Percentiles rank a stretch among this genome's conserved stretches.
phyloP scores from a whole-genome alignment of 805 yeast genomes.

The Pichia scutulata region DNA sequence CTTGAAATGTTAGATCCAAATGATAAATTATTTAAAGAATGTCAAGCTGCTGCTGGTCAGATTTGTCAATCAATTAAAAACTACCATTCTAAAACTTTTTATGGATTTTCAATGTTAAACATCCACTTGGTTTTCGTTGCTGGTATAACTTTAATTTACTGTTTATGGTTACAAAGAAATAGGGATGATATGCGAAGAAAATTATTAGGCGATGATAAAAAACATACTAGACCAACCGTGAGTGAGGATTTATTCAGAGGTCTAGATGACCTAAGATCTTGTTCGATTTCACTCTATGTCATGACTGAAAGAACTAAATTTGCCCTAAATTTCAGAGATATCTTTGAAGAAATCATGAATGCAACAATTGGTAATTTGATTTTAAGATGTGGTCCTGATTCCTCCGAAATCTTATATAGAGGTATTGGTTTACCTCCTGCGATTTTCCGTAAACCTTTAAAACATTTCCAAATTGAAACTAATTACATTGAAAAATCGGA shows the following conservation, averaged over 20 bases:
- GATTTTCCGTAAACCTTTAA: slow-evolving; percentile 37
- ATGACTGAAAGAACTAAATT: slow-evolving; percentile 60
- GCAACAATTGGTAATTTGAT: slow-evolving; percentile 58
- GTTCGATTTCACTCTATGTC: slow-evolving; percentile 55
- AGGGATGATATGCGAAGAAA: slow-evolving; percentile 49
- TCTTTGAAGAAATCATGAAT: slow-evolving; percentile 58
- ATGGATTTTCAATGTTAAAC: slow-evolving; percentile 59
- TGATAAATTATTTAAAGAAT: slow-evolving; percentile 52
- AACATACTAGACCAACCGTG: slow-evolving; percentile 52
- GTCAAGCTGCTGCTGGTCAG: slow-evolving; percentile 68
- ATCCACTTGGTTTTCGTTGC: slow-evolving; percentile 63
- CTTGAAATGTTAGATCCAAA: slow-evolving; percentile 54
- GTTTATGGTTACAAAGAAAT: slow-evolving; percentile 60
- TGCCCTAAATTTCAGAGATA: slow-evolving; percentile 55
- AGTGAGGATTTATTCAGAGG: slow-evolving; percentile 47
- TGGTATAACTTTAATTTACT: slow-evolving; percentile 59
- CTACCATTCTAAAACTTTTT: slow-evolving; percentile 53
- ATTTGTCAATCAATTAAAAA: slow-evolving; percentile 57
- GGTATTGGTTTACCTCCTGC: slow-evolving; percentile 53
- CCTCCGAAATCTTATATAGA: slow-evolving; percentile 45
- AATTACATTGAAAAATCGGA: slow-evolving; percentile 27
- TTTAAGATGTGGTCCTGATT: slow-evolving; percentile 56
- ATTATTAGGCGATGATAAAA: slow-evolving; percentile 47
- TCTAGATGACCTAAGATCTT: slow-evolving; percentile 56
- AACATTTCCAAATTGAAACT: slow-evolving; percentile 30